These are phyloP conservation scores for Cryoendolithus antarcticus DNA, from an alignment of 2,329 filamentous ascomycete genomes.

Conservation along the genomic window DNA sequence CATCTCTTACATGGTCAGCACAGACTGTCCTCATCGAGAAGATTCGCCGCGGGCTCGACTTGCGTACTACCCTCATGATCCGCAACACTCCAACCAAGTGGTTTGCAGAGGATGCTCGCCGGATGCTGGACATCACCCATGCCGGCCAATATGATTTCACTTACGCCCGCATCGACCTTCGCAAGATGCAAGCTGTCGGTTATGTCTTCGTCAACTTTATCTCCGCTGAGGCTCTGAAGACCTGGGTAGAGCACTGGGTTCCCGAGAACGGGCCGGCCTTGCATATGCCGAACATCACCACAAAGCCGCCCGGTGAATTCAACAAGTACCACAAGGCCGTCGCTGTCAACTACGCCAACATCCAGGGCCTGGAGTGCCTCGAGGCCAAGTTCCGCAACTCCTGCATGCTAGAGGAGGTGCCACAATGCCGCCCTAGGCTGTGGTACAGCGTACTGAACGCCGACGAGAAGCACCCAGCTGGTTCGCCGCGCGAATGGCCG, in stretches of 20 bases:
- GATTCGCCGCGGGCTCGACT: constrained; percentile 32
- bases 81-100: constrained; percentile 91
- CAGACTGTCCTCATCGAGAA: constrained; percentile 27
- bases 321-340: constrained; percentile 54
- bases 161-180: constrained; percentile 69
- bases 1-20: constrained; percentile 4
- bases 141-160: constrained; percentile 85
- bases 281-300: constrained; percentile 10
- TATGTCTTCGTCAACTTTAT: constrained; percentile 97
- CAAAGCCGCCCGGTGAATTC: constrained; percentile 37
- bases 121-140: constrained; percentile 65
- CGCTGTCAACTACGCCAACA: constrained; percentile 92
- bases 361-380: constrained; percentile 83
- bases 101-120: constrained; percentile 52
- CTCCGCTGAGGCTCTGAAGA: constrained; percentile 61
- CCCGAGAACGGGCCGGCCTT: constrained; percentile 55
- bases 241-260: constrained; percentile 45
- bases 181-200: constrained; percentile 55
- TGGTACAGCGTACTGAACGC: constrained; percentile 40
- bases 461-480: constrained; percentile 38
- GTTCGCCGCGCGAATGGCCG: constrained; percentile 65
- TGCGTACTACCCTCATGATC: constrained; percentile 60
- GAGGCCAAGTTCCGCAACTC: constrained; percentile 95
- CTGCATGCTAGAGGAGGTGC: constrained; percentile 80
- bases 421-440: constrained; percentile 75